Evolutionary conservation across 2,329 filamentous ascomycete genomes (phyloP), one percentile per base, ranked within the genome.

Genomic region (Ceratocystis eucalypticola): DNA sequence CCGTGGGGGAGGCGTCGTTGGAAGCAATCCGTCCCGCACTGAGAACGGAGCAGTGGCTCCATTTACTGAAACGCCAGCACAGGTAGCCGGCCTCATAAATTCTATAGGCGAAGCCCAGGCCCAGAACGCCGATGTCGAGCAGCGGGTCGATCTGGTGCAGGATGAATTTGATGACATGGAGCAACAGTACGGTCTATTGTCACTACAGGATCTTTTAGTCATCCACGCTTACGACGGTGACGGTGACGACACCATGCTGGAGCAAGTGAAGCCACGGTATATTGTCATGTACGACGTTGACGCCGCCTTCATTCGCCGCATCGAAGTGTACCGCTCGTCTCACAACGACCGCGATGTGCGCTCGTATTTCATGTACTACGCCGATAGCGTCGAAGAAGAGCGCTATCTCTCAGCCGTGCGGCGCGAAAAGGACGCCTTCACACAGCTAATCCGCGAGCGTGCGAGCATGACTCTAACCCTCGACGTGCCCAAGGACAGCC

Each of bases 201-300:
- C 96, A 65, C 94, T 95, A 85, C 84, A 90, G 70, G 89, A 96
- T 70, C 79, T 97, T 22, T 82, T 97, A 12, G 85, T 96, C 50
- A 81, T 97, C 20, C 94, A 97, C 74, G 88, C 94, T 0, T 99
- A 96, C 74, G 91, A 96, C 68, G 92, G 92, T 10, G 94, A 97
- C 73, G 88, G 93, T 78, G 94, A 99, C 74, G 94, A 97, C 73
- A 90, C 96, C 74, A 82, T 97, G n/a, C 82, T 99, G 1, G 93
- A 99, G 74, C 94, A 99, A 76, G 82, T 94, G 67, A 91, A 89
- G 72, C 94, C 94, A 44, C 86, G 89, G 68, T 96, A 96, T 75
- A 91, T 99, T 68, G 88, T 99, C 77, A 97, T 99, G 94, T 99
- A 96, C 75, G 94, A 97, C 74, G 93, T 94, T 0, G 91, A 97